phyloP scores from a whole-genome alignment of 1,284 basidiomycete species.

The Cutaneotrichosporon curvatum region DNA sequence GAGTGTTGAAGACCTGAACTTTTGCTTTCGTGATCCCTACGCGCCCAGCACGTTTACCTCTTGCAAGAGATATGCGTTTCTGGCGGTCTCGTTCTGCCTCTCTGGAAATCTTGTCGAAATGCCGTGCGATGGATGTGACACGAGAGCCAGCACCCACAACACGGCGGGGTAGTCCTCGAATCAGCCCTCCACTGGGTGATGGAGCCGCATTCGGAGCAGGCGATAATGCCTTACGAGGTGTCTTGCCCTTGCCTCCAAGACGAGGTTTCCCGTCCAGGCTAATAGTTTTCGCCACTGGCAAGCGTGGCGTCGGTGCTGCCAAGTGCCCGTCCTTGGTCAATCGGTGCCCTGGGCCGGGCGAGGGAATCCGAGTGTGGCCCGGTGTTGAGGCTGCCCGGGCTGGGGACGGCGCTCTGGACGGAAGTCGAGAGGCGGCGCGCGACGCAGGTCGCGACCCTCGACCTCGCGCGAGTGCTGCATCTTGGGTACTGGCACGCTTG shows the following conservation, averaged over 20 bases:
- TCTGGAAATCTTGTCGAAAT: constrained; percentile 49
- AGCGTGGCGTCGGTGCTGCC: constrained; percentile 1
- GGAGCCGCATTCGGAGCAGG: background rate
- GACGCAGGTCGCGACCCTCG: background rate
- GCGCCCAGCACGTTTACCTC: constrained; percentile 84
- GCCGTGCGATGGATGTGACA: constrained; percentile 52
- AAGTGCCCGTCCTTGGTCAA: constrained; percentile 4
- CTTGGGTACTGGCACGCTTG: background rate
- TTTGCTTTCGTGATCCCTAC: constrained; percentile 83
- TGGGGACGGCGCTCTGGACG: background rate
- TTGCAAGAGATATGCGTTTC: constrained; percentile 51
- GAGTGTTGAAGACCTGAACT: constrained; percentile 82
- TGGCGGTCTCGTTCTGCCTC: constrained; percentile 52
- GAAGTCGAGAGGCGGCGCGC: too few species aligned
- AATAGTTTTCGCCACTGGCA: constrained; percentile 8
- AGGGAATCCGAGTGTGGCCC: background rate
- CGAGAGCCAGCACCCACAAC: constrained; percentile 33
- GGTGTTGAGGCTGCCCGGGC: background rate
- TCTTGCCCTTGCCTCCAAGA: constrained; percentile 36
- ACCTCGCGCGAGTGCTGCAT: background rate
- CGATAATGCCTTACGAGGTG: constrained; percentile 18
- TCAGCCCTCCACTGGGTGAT: constrained; percentile 2
- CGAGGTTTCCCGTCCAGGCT: constrained; percentile 28
- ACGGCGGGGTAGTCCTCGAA: constrained; percentile 19
- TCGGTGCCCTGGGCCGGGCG: constrained; percentile 1